These are phyloP conservation scores for Pseudozyma hubeiensis DNA, from an alignment of 1,284 basidiomycete species.

Conservation along the genomic window DNA sequence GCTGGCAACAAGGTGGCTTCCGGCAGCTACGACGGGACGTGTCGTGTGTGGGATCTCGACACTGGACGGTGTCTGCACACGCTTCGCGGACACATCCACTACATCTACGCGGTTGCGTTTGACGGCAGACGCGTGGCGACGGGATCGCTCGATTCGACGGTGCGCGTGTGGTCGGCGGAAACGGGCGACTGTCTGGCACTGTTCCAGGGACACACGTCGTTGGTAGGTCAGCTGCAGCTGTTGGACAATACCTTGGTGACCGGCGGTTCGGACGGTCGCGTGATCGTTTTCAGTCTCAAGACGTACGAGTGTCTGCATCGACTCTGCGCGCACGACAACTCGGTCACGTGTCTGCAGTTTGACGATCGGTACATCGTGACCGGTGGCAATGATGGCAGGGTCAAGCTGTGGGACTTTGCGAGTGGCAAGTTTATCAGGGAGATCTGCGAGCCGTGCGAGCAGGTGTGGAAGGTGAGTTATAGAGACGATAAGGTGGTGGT, in stretches of 20 bases:
- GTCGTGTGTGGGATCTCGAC: slow-evolving; percentile 66
- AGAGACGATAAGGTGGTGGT: slow-evolving; percentile 82
- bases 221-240: slow-evolving; percentile 93
- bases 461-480: slow-evolving; percentile 87
- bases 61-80: slow-evolving; percentile 79
- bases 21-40: slow-evolving; percentile 87
- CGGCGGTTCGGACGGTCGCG: slow-evolving; percentile 91
- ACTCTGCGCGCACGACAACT: slow-evolving; percentile 80
- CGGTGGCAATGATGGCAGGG: slow-evolving; percentile 90
- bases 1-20: slow-evolving; percentile 83
- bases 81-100: slow-evolving; percentile 87
- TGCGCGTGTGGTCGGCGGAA: slow-evolving; percentile 64
- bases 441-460: slow-evolving; percentile 73
- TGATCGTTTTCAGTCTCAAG: slow-evolving; percentile 85
- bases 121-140: slow-evolving; percentile 87
- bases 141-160: slow-evolving; percentile 76
- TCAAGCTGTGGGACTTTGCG: slow-evolving; percentile 80
- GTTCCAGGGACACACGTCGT: slow-evolving; percentile 90
- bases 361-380: slow-evolving; percentile 73
- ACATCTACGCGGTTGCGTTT: slow-evolving; percentile 93
- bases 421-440: slow-evolving; percentile 63
- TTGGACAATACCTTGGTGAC: slow-evolving; percentile 80
- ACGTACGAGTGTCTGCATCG: slow-evolving; percentile 72
- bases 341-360: slow-evolving; percentile 89
- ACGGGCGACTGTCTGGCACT: slow-evolving; percentile 87